Evolutionary conservation across 2,329 filamentous ascomycete genomes (phyloP).

Genomic region (Trichoderma sp.): DNA sequence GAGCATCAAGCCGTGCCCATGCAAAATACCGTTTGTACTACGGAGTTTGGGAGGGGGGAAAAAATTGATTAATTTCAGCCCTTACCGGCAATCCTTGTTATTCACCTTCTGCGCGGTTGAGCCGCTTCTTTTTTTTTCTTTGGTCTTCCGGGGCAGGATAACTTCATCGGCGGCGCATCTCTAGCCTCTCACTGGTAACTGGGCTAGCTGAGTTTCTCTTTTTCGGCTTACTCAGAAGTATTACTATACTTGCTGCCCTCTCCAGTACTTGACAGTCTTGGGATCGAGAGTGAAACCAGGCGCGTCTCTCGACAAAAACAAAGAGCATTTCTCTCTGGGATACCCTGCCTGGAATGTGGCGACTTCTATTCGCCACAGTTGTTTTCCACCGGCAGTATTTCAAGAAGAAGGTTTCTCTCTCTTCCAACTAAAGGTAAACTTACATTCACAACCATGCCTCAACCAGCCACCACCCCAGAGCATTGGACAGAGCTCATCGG

Average conservation of each 20-base stretch:
- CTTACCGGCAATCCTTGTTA: not conserved
- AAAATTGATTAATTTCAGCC: not conserved
- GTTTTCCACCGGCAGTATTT: not conserved
- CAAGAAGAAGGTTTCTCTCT: not conserved
- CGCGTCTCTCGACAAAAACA: not conserved
- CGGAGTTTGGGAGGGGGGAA: no score
- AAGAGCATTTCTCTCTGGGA: not conserved
- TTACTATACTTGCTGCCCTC: no score
- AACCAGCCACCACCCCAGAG: slow-evolving; percentile 31
- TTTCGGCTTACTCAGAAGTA: slow-evolving; percentile 5
- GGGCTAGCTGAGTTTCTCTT: not conserved
- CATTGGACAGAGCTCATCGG: slow-evolving; percentile 40
- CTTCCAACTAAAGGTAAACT: not conserved
- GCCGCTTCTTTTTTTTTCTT: not conserved
- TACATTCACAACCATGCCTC: not conserved
- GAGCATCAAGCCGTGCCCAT: not conserved
- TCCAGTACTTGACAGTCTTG: not conserved
- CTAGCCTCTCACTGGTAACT: not conserved
- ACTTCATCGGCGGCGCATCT: not conserved
- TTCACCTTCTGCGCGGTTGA: not conserved
- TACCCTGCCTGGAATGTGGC: not conserved
- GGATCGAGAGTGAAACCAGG: not conserved
- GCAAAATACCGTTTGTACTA: not conserved
- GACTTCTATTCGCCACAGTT: not conserved
- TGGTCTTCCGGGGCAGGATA: not conserved